phyloP scores from a whole-genome alignment of 441 rosid genomes.

The Populus tomentosa region DNA sequence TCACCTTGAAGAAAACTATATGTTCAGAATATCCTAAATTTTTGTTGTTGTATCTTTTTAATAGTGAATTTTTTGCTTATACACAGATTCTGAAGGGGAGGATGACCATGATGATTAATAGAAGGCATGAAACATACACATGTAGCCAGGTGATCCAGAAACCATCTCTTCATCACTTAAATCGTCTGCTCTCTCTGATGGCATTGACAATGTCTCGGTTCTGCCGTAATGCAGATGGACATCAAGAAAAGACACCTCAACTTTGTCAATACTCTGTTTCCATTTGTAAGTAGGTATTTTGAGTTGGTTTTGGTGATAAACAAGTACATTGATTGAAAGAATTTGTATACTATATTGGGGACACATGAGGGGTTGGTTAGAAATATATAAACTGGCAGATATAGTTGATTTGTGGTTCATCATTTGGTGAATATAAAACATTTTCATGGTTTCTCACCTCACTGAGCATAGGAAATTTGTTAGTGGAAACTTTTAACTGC shows the following conservation, averaged over 20 bases:
- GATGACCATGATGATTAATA: slow-evolving; percentile 48
- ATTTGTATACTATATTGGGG: neutral
- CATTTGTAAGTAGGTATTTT: neutral
- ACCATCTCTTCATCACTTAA: neutral
- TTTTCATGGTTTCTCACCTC: neutral
- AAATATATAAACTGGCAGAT: neutral
- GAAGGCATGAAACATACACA: neutral
- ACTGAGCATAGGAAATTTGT: neutral
- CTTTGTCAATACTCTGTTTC: neutral
- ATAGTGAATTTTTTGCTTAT: neutral
- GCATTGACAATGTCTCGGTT: too few species aligned
- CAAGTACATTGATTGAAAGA: neutral
- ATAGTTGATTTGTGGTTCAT: neutral
- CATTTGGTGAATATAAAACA: neutral
- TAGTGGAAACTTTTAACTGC: neutral
- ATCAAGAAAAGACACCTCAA: neutral
- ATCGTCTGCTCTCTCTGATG: neutral
- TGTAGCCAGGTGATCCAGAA: slow-evolving; percentile 16
- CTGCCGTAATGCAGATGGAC: neutral
- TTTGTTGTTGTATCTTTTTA: neutral
- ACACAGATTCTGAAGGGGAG: slow-evolving; percentile 63
- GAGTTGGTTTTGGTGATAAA: neutral
- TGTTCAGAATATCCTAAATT: too few species aligned
- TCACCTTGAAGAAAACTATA: neutral
- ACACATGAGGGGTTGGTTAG: neutral